These are phyloP conservation scores for Bocquillonia castaneifolia DNA, from an alignment of 441 rosid species.

Conservation along the genomic window DNA sequence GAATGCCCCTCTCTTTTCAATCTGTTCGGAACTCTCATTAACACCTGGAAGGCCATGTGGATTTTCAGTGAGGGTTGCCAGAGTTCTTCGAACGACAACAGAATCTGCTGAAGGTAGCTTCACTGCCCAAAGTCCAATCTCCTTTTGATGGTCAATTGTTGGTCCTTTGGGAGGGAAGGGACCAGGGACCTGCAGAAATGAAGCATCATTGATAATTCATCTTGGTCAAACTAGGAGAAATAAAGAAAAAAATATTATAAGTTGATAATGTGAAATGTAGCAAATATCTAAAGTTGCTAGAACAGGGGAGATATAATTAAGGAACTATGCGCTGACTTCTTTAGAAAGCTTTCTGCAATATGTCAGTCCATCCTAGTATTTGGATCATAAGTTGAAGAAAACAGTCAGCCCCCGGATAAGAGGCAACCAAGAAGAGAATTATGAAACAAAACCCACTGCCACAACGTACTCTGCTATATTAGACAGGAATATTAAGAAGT, in stretches of 20 bases:
- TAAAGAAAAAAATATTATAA: too few relatives aligned
- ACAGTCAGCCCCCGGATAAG: too few relatives aligned
- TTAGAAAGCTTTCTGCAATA: not conserved
- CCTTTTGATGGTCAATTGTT: constrained; percentile 54
- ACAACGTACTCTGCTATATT: not conserved
- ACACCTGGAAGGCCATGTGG: constrained; percentile 68
- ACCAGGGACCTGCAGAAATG: constrained; percentile 66
- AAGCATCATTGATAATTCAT: constrained; percentile 5
- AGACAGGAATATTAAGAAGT: not conserved
- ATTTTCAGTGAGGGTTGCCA: constrained; percentile 53
- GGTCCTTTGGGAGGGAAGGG: constrained; percentile 60
- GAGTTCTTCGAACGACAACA: constrained; percentile 69
- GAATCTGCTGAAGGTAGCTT: constrained; percentile 88
- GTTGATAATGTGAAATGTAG: too few relatives aligned
- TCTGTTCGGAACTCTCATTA: constrained; percentile 55
- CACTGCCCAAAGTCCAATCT: constrained; percentile 71
- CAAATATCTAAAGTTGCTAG: too few relatives aligned
- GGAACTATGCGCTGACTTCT: too few relatives aligned
- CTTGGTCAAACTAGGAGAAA: not conserved
- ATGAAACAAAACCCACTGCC: not conserved
- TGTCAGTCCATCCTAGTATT: not conserved
- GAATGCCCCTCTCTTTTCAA: constrained; percentile 50
- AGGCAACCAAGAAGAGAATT: not conserved
- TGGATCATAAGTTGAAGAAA: too few relatives aligned
- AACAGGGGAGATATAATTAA: too few relatives aligned